A percentile compares a stretch with the other conserved stretches of the same genome.
Conservation (phyloP, 352 stramenopile species). For the Hyaloperonospora brassicae region DNA sequence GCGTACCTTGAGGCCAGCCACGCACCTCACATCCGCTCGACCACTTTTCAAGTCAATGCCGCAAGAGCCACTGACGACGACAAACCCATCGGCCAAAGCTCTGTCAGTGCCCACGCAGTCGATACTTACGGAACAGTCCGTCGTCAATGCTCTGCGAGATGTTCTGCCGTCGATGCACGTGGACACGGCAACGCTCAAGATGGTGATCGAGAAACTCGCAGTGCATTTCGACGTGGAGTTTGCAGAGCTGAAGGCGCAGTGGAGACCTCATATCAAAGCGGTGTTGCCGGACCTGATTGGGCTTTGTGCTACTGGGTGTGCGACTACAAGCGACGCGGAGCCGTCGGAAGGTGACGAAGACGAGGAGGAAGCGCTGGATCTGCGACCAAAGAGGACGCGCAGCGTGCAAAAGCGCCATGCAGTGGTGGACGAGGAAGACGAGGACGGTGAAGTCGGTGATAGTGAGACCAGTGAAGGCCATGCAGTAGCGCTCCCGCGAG, state of each 20-base stretch:
- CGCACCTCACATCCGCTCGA: too few relatives aligned
- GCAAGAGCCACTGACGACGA: too few relatives aligned
- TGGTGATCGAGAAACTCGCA: constrained; percentile 47
- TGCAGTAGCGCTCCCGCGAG: background rate
- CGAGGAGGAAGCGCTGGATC: constrained; percentile 23
- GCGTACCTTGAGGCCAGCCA: too few relatives aligned
- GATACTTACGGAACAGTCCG: constrained; percentile 22
- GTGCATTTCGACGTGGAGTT: constrained; percentile 37
- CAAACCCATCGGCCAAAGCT: constrained; percentile 19
- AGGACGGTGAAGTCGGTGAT: constrained; percentile 16
- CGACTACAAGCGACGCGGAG: constrained; percentile 10
- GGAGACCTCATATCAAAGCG: constrained; percentile 40
- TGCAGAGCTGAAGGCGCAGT: constrained; percentile 36
- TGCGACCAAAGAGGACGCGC: constrained; percentile 22
- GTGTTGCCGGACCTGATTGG: constrained; percentile 46
- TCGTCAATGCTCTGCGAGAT: constrained; percentile 33
- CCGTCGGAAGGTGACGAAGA: constrained; percentile 17
- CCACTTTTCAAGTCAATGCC: too few relatives aligned
- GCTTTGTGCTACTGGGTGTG: constrained; percentile 18
- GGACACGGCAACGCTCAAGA: constrained; percentile 36
- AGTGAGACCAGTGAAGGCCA: constrained; percentile 29
- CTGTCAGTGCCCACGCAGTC: constrained; percentile 7
- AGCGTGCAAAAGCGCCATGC: constrained; percentile 20
- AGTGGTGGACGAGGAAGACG: constrained; percentile 39
- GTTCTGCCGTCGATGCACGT: constrained; percentile 56